A percentile compares a stretch with the other conserved stretches of the same genome.
phyloP scores from a whole-genome alignment of 2,329 filamentous ascomycete genomes.

The Phoma sp. region DNA sequence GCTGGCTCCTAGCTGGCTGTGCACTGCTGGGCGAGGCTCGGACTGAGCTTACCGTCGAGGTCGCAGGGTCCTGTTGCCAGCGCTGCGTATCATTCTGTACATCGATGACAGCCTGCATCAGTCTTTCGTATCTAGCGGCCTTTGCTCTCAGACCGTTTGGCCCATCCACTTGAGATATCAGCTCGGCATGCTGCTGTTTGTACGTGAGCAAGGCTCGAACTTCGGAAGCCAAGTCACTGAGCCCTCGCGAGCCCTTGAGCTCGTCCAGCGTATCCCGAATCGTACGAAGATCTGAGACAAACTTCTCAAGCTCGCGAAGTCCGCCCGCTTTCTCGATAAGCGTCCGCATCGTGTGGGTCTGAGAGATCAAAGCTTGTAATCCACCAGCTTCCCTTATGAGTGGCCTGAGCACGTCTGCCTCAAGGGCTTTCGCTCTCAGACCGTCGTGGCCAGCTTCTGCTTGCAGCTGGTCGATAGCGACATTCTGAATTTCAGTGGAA shows the following conservation, averaged over 20 bases:
- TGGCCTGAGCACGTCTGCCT: slow-evolving; percentile 22
- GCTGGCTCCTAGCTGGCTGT: neutral
- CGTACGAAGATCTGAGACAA: slow-evolving; percentile 16
- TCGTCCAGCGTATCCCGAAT: slow-evolving; percentile 19
- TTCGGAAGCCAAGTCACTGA: slow-evolving; percentile 16
- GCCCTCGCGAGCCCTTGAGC: slow-evolving; percentile 12
- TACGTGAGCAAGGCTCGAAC: slow-evolving; percentile 5
- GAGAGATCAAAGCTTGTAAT: slow-evolving; percentile 18
- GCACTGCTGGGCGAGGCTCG: neutral
- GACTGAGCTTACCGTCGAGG: neutral
- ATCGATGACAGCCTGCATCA: slow-evolving; percentile 16
- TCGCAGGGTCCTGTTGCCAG: neutral
- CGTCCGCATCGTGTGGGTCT: slow-evolving; percentile 3
- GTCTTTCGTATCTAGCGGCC: slow-evolving; percentile 22
- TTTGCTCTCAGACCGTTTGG: slow-evolving; percentile 7
- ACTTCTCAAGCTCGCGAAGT: slow-evolving; percentile 16
- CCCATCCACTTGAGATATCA: slow-evolving; percentile 1
- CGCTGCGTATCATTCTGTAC: neutral
- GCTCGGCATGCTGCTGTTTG: slow-evolving; percentile 7
- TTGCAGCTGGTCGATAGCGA: slow-evolving; percentile 22
- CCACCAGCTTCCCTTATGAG: slow-evolving; percentile 24
- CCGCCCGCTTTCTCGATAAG: slow-evolving; percentile 21
- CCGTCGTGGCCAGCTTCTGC: slow-evolving; percentile 22
- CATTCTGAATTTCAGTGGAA: neutral
- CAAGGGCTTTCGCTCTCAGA: slow-evolving; percentile 24